These are phyloP conservation scores for Clavaria fumosa DNA, from an alignment of 768 basidiomycete genomes.

Conservation along the genomic window DNA sequence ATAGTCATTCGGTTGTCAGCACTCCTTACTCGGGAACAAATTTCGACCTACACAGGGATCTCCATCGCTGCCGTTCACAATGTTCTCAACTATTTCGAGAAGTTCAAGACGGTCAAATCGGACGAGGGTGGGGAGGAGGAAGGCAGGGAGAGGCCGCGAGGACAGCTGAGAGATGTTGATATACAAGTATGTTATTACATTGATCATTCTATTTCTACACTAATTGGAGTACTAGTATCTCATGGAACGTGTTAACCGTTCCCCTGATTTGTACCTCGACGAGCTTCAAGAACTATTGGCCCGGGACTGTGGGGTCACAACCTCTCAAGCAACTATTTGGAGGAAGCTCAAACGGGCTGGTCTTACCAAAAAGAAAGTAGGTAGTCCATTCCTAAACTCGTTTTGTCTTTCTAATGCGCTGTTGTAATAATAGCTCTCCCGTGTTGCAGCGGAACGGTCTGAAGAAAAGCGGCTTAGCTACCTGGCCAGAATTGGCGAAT, in stretches of 20 bases:
- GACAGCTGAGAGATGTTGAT: neutral
- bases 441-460: constrained; percentile 8
- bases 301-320: constrained; percentile 3
- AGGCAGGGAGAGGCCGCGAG: neutral
- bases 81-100: neutral
- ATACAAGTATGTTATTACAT: neutral
- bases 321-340: constrained; percentile 9
- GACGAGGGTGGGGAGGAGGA: neutral
- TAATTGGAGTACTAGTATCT: constrained; percentile 1
- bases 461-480: constrained; percentile 7
- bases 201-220: no score
- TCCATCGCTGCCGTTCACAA: neutral
- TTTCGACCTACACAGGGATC: neutral
- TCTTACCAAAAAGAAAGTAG: constrained; percentile 13
- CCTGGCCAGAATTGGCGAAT: constrained; percentile 6
- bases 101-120: neutral
- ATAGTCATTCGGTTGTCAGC: neutral
- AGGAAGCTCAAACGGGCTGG: constrained; percentile 9
- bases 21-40: neutral
- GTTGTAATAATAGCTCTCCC: constrained; percentile 5
- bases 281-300: constrained; percentile 9
- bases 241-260: neutral
- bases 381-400: neutral
- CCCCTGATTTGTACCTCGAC: constrained; percentile 3
- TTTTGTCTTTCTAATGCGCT: neutral